Evolutionary conservation across 495 filamentous ascomycete genomes (phyloP), one percentile per base, ranked within the genome.

Genomic region (Trichoderma erinaceum): DNA sequence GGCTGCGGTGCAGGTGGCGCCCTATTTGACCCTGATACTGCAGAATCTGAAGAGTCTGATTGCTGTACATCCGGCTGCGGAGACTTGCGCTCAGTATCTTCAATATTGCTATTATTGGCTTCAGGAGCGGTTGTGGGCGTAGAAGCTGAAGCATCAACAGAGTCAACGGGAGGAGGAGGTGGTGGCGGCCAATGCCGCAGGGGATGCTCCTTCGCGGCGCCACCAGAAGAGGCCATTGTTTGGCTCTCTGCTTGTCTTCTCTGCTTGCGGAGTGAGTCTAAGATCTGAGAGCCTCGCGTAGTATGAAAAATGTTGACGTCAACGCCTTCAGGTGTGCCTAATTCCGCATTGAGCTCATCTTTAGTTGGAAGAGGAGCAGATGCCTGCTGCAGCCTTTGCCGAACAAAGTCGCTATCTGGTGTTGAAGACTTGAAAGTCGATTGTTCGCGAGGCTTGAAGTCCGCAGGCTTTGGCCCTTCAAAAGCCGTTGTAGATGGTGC

Each of bases 271-370:
- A 66, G 23, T 18, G 70, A 72, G 32, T 78, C 76, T 25, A 80
- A 21, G 8, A 77, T 75, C 43, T 70, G 72, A 8, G 77, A 77
- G 11, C 73, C 78, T 38, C 68, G 72, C 46, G 56, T 71, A 21
- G 78, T 80, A 41, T 71, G 76, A 50, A 82, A 82, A 38, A 82
- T 52, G 63, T 78, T 76, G 52, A 79, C 41, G 66, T 80, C 69
- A 29, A 79, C 69, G 35, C 63, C 69, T 0, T 41, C 56, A 13
- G 68, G 68, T 4, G 41, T 21, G 13, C 61, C 65, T 5, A 66
- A 23, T 25, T 38, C 69, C 1, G 66, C 65, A 29, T 63, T 70
- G 16, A 52, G 25, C 16, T 58, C 27, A 1, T 50, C 16, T 13
- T 23, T 23, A 61, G 56, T 27, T 25, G 56, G 11, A 16, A 25